These are phyloP conservation scores for Triticum timopheevii DNA, from an alignment of 176 grass and related monocot species.

Conservation along the genomic window DNA sequence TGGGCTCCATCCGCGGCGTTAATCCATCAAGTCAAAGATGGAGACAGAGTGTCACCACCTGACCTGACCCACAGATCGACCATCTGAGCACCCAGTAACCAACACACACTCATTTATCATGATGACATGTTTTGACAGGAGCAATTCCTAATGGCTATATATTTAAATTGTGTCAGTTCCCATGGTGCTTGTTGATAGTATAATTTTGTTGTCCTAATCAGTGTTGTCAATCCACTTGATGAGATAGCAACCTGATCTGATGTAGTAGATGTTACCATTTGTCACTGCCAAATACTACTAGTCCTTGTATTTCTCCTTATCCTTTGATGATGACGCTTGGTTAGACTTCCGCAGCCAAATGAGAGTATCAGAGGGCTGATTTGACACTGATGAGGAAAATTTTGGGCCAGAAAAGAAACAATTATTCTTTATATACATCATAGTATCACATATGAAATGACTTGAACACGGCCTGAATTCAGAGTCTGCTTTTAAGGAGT, in stretches of 20 bases:
- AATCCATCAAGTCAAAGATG: conserved; percentile 25
- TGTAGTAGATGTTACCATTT: background rate
- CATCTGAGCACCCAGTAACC: conserved; percentile 18
- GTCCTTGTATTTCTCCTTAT: background rate
- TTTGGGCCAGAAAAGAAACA: background rate
- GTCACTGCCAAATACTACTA: background rate
- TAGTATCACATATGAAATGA: no score
- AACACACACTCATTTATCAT: conserved; percentile 14
- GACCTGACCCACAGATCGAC: conserved; percentile 22
- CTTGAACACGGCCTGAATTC: no score
- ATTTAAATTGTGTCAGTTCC: background rate
- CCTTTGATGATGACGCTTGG: background rate
- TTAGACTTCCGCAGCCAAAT: background rate
- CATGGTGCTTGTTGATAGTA: background rate
- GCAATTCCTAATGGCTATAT: conserved; percentile 9
- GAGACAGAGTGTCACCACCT: conserved; percentile 43
- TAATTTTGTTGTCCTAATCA: background rate
- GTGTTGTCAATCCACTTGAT: background rate
- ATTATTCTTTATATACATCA: no score
- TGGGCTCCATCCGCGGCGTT: background rate
- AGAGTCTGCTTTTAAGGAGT: no score
- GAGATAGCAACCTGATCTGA: background rate
- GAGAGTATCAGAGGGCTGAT: background rate
- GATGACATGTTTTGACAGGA: background rate
- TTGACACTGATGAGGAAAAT: background rate